Conservation (phyloP, 208 protist genomes). For the Endotrypanum monterogeii region DNA sequence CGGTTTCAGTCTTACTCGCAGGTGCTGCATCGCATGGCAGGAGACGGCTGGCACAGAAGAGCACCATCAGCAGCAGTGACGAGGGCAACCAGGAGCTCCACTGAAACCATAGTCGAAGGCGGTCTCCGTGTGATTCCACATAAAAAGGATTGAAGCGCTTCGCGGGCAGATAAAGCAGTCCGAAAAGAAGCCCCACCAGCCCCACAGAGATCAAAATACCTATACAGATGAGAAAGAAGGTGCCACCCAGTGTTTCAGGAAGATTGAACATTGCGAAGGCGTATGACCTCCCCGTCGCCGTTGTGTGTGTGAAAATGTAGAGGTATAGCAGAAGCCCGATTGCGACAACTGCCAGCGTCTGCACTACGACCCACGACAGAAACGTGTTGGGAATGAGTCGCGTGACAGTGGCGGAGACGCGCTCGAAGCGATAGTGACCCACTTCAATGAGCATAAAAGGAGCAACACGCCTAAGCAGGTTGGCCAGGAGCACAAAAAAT, state of each 20-base stretch:
- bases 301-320: conserved; percentile 30
- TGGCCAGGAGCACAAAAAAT: conserved; percentile 20
- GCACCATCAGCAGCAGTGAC: conserved; percentile 15
- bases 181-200: conserved; percentile 5
- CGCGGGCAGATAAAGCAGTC: conserved; percentile 8
- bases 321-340: conserved; percentile 19
- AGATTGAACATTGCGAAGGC: conserved; percentile 25
- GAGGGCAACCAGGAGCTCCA: conserved; percentile 22
- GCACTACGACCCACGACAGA: conserved; percentile 23
- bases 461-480: conserved; percentile 17
- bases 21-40: conserved; percentile 17
- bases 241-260: not conserved
- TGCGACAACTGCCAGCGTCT: conserved; percentile 21
- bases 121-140: conserved; percentile 7
- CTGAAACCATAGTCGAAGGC: conserved; percentile 16
- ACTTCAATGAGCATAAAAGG: conserved; percentile 18
- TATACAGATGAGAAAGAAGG: conserved; percentile 1
- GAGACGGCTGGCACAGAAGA: conserved; percentile 16
- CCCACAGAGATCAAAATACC: conserved; percentile 19
- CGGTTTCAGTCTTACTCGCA: not conserved
- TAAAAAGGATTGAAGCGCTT: conserved; percentile 23
- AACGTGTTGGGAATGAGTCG: conserved; percentile 25
- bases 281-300: conserved; percentile 7
- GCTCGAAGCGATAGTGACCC: conserved; percentile 26
- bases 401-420: conserved; percentile 20